Conservation (phyloP, 768 basidiomycete species). For the Amanita exitialis region DNA sequence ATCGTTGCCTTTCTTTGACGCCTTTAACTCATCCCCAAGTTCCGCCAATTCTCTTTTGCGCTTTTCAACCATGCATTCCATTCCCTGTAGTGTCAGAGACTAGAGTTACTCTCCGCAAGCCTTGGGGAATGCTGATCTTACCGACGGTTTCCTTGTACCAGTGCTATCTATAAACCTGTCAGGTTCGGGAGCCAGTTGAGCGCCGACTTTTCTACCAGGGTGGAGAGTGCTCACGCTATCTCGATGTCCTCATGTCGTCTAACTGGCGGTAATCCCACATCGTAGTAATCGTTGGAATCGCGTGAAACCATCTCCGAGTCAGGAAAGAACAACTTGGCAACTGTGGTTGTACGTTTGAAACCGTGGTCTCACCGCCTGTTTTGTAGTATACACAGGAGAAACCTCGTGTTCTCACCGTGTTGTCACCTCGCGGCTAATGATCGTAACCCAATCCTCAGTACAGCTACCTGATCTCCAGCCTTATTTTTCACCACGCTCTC, state of each 20-base stretch:
- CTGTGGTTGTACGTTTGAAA: too few species aligned
- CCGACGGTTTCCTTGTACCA: not conserved
- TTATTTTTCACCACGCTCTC: too few species aligned
- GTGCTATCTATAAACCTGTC: not conserved
- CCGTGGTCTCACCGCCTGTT: too few species aligned
- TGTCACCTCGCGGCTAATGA: too few species aligned
- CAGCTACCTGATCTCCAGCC: too few species aligned
- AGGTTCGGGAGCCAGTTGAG: not conserved
- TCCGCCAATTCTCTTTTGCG: slow-evolving; percentile 22
- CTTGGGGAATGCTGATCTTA: not conserved
- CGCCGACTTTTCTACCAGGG: not conserved
- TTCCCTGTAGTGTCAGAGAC: slow-evolving; percentile 34
- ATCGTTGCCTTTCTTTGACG: not conserved
- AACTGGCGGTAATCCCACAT: too few species aligned
- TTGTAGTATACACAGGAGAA: too few species aligned
- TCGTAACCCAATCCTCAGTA: too few species aligned
- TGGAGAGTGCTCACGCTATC: not conserved
- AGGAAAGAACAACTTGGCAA: too few species aligned
- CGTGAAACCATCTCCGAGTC: too few species aligned
- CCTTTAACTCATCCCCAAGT: slow-evolving; percentile 12
- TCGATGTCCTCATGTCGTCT: not conserved
- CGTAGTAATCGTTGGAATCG: too few species aligned
- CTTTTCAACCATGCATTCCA: slow-evolving; percentile 21
- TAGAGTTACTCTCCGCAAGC: slow-evolving; percentile 9
- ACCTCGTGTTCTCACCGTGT: too few species aligned